Conservation (phyloP, 1,284 basidiomycete species). For the Fomitopsis schrenkii region DNA sequence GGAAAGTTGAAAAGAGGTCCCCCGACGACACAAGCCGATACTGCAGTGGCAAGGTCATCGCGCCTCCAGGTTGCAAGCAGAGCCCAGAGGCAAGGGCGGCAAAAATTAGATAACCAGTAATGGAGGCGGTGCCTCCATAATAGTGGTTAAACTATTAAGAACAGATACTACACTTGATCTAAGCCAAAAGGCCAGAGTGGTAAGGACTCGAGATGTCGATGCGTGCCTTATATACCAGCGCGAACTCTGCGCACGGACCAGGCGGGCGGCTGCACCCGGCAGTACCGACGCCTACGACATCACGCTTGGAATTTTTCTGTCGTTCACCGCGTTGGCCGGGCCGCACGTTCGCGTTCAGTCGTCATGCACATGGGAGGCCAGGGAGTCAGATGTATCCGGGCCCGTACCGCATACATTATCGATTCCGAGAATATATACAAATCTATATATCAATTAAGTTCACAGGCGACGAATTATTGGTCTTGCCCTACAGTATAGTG, state of each 20-base stretch:
- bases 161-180: neutral
- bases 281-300: too few species aligned
- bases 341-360: too few species aligned
- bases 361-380: neutral
- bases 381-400: neutral
- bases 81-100: conserved; percentile 16
- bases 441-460: neutral
- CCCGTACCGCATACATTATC: neutral
- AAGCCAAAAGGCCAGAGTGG: conserved; percentile 85
- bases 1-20: conserved; percentile 4
- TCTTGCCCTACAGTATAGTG: neutral
- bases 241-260: conserved; percentile 21
- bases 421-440: neutral
- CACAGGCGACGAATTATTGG: neutral
- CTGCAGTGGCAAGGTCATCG: conserved; percentile 20
- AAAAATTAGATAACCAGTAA: conserved; percentile 22
- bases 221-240: conserved; percentile 10
- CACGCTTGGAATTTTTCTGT: neutral
- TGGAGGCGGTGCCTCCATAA: conserved; percentile 38
- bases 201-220: conserved; percentile 27
- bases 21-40: conserved; percentile 20
- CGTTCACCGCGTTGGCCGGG: neutral
- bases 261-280: neutral
- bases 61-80: conserved; percentile 18
- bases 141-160: conserved; percentile 70